A percentile compares a stretch with the other conserved stretches of the same genome.
Evolutionary conservation across 148 eudicot species (phyloP).

Genomic region (Fagopyrum homotropicum): DNA sequence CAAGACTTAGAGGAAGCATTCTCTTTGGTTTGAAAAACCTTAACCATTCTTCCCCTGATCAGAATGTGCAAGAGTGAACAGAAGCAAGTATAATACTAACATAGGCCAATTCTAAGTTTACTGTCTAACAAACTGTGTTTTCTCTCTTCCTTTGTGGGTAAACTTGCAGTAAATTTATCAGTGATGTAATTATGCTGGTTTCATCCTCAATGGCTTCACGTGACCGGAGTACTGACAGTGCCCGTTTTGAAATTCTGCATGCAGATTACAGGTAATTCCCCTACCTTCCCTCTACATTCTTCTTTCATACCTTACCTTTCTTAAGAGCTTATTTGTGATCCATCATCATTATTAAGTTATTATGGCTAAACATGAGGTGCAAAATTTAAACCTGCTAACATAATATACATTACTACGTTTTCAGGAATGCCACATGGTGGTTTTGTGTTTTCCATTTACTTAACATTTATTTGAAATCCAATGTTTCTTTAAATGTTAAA

Average conservation of each 20-base stretch:
- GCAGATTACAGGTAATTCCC: conserved; percentile 60
- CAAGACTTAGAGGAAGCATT: neutral
- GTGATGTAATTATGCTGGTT: conserved; percentile 72
- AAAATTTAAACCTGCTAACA: neutral
- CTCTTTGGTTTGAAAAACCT: neutral
- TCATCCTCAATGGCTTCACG: conserved; percentile 73
- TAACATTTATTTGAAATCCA: too few relatives aligned
- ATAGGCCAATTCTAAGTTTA: neutral
- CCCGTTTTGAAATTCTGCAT: conserved; percentile 81
- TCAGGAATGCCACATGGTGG: too few relatives aligned
- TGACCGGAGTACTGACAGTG: conserved; percentile 78
- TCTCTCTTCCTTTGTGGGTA: neutral
- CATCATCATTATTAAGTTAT: neutral
- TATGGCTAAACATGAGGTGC: neutral
- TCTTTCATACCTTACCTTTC: neutral
- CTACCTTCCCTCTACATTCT: neutral
- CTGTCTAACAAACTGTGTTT: neutral
- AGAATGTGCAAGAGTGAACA: neutral
- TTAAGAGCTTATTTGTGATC: conserved; percentile 5
- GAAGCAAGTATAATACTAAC: neutral
- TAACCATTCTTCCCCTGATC: neutral
- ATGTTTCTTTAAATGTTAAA: too few relatives aligned
- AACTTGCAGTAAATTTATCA: conserved; percentile 74
- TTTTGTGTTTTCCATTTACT: too few relatives aligned
- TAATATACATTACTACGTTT: neutral